phyloP scores from a whole-genome alignment of 2,329 filamentous ascomycete species.

The Talaromyces sp. region DNA sequence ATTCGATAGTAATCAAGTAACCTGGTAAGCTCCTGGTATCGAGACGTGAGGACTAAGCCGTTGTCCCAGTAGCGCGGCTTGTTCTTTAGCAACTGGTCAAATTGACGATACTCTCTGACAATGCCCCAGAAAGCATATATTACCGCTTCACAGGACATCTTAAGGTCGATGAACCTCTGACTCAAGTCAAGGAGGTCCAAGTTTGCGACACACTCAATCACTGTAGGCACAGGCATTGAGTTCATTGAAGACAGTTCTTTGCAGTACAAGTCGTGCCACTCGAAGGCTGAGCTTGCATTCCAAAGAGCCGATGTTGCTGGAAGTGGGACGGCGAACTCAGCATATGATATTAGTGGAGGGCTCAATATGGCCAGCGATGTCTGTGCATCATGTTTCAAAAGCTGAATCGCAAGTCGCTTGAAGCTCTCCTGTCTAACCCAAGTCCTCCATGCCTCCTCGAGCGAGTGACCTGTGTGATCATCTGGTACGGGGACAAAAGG shows the following conservation, averaged over 20 bases:
- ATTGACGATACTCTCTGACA: constrained; percentile 31
- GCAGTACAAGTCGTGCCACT: constrained; percentile 6
- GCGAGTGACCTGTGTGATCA: constrained; percentile 5
- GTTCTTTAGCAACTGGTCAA: constrained; percentile 25
- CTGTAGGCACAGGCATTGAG: background rate
- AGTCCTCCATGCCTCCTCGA: constrained; percentile 26
- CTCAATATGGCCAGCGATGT: constrained; percentile 1
- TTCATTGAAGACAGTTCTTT: background rate
- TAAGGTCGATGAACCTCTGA: background rate
- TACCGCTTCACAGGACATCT: constrained; percentile 27
- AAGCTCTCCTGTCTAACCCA: constrained; percentile 33
- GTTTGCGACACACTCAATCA: constrained; percentile 10
- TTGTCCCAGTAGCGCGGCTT: constrained; percentile 28
- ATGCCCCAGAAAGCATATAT: constrained; percentile 33
- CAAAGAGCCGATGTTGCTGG: background rate
- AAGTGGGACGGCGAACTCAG: constrained; percentile 2
- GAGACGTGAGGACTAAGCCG: constrained; percentile 25
- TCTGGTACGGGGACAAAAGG: constrained; percentile 4
- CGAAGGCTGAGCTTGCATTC: background rate
- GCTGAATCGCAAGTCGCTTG: constrained; percentile 23
- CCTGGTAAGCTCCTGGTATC: constrained; percentile 29
- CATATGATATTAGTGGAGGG: constrained; percentile 6
- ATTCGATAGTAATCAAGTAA: constrained; percentile 24
- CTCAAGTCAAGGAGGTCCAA: constrained; percentile 3
- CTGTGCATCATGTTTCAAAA: constrained; percentile 7